Evolutionary conservation across 768 basidiomycete genomes (phyloP), one percentile per base, ranked within the genome.

Genomic region (Leccinum longicurvipes): DNA sequence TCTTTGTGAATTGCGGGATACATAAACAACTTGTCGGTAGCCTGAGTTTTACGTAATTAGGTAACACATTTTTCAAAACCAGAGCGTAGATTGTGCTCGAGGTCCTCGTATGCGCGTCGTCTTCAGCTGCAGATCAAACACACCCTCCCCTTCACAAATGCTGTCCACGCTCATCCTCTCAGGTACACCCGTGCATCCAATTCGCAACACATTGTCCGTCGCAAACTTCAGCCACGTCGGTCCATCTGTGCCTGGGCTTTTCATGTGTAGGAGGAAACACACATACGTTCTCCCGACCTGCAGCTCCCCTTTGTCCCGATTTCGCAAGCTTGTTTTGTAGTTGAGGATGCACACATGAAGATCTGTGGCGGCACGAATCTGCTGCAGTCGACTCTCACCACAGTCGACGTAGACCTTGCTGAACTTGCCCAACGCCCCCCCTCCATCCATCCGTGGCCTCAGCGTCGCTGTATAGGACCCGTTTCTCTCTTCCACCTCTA

Each of bases 321-420:
- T 8, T 11, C 9, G 29, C 12, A 3, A 27, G 4, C 23, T 52
- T 11, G 48, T 51, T 19, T 50, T 51, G 50, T 61, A 68, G 34
- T 68, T 67, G 54, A 67, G 66, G 34, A 68, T 55, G 24, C 67
- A 66, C 4, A 32, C 53, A 17, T 57, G 61, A 14, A 67, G 55
- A 32, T 68, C 67, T 1, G 27, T 47, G 17, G 63, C 56, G 1
- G 34, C 23, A 0, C 50, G 53, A 25, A 68, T 53, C 17, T 53
- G 54, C 23, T 24, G 39, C 3, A 68, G 63, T 17, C 64, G 59
- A 1, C 50, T 15, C 14, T 51, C 49, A 2, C 66, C 63, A 39
- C 63, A 68, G 12, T 50, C 24, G 1, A 67, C 63, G 17, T 23
- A 46, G 15, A 66, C 36, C 17, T 63, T 39, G 28, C 53, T 31